phyloP scores from a whole-genome alignment of 1,139 yeast genomes.

The Magnusiomyces fungicola region DNA sequence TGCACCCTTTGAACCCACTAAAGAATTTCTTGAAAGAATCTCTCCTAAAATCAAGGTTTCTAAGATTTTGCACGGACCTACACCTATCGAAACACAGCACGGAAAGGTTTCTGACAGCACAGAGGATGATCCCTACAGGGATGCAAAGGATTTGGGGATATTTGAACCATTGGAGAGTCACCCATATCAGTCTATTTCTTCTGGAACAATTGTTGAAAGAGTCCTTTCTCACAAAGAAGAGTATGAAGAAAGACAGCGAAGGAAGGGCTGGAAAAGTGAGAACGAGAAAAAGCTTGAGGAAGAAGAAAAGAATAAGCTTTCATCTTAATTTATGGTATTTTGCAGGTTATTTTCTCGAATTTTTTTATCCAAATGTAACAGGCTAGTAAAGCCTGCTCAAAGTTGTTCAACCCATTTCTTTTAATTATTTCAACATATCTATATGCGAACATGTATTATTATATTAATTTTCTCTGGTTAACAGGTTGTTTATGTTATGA shows the following conservation, averaged over 20 bases:
- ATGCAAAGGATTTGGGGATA: constrained; percentile 29
- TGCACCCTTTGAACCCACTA: constrained; percentile 52
- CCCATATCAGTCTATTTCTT: constrained; percentile 51
- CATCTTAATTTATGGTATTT: too few species aligned
- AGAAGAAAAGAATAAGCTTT: constrained; percentile 18
- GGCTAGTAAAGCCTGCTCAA: too few species aligned
- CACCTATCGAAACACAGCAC: constrained; percentile 31
- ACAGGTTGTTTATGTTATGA: too few species aligned
- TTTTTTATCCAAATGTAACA: too few species aligned
- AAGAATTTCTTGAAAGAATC: constrained; percentile 33
- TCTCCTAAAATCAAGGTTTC: constrained; percentile 33
- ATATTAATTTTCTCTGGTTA: too few species aligned
- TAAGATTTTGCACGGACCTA: constrained; percentile 59
- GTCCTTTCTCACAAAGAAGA: constrained; percentile 58
- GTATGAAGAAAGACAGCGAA: constrained; percentile 71
- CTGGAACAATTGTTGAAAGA: constrained; percentile 59
- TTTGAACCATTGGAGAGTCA: constrained; percentile 46
- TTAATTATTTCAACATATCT: too few species aligned
- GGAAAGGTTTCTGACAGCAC: constrained; percentile 15
- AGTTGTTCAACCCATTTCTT: too few species aligned
- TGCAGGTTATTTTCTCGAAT: background rate
- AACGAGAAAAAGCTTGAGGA: constrained; percentile 33
- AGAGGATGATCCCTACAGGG: constrained; percentile 38
- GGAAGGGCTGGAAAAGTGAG: constrained; percentile 65
- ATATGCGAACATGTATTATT: too few species aligned